These are phyloP conservation scores for Sugiyamaella lignohabitans DNA, from an alignment of 805 yeast species.

Conservation along the genomic window DNA sequence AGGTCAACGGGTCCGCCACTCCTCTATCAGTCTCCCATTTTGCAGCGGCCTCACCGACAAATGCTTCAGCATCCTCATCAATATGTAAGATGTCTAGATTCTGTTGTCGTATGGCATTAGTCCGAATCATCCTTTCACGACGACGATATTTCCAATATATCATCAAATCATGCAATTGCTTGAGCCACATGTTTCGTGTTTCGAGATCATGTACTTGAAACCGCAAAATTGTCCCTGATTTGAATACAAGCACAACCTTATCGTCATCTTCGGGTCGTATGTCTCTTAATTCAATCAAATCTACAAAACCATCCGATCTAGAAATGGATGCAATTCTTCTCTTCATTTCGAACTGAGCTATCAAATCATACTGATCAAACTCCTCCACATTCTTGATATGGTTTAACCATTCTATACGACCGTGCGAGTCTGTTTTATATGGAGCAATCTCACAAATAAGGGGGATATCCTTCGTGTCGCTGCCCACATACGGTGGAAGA, in stretches of 20 bases:
- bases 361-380: slow-evolving; percentile 44
- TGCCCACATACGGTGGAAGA: slow-evolving; percentile 41
- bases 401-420: slow-evolving; percentile 58
- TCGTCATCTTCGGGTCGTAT: slow-evolving; percentile 29
- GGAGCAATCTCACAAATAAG: slow-evolving; percentile 41
- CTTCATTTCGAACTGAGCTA: slow-evolving; percentile 59
- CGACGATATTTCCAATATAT: slow-evolving; percentile 55
- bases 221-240: slow-evolving; percentile 35
- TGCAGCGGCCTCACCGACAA: slow-evolving; percentile 39
- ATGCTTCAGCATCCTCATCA: slow-evolving; percentile 52
- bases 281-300: slow-evolving; percentile 44
- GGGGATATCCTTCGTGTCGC: not conserved
- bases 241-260: slow-evolving; percentile 44
- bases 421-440: slow-evolving; percentile 42
- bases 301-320: slow-evolving; percentile 55
- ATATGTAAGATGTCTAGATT: slow-evolving; percentile 46
- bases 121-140: slow-evolving; percentile 36
- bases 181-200: slow-evolving; percentile 63
- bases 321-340: slow-evolving; percentile 52
- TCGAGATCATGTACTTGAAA: slow-evolving; percentile 22
- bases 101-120: slow-evolving; percentile 34
- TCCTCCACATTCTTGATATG: slow-evolving; percentile 33
- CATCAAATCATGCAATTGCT: slow-evolving; percentile 38
- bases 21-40: slow-evolving; percentile 54
- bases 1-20: slow-evolving; percentile 45